Evolutionary conservation across 305 asterid species (phyloP), one percentile per base, ranked within the genome.

Genomic region (Petunia hybrid): DNA sequence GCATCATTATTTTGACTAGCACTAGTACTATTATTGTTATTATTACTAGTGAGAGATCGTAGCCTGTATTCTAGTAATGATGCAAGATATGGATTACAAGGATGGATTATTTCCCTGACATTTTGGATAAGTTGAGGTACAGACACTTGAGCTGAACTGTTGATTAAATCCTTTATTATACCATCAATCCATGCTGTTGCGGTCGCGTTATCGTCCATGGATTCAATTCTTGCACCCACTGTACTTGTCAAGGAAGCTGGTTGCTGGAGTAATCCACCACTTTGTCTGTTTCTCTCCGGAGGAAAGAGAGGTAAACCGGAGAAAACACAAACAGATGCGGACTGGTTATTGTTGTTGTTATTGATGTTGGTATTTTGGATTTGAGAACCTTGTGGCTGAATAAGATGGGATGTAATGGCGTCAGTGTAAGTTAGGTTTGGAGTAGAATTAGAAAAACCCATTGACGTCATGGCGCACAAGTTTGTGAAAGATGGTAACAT

Each of bases 71-170:
- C 99, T 9, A 95, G 89, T 14, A 95, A 83, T 38, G 91, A 83
- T 39, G 97, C 98, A n/a, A 95, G 94, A 85, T 87, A 91, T 74
- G 99, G 99, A 89, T 96, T 94, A 83, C 94, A 96, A 38, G 99
- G 98, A 83, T 92, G 93, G 42, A 95, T 92, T 31, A 96, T 93
- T 71, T 96, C 99, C 67, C 98, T 82, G 1, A 96, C 98, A 89
- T 96, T 96, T 81, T 91, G 97, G 59, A 96, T 94, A 79, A 96
- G 95, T 60, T 96, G 98, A 45, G 95, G 97, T 59, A 96, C 85
- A 38, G 98, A 92, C 66, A 92, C 94, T 63, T 92, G 80, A 83
- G 87, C 88, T 12, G 97, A 90, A 81, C 85, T 86, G 77, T 91
- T 90, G 86, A 96, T 89, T 45, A 96, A 95, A 82, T 96, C 99